These are phyloP conservation scores for Kalanchoe fedtschenkoi DNA, from an alignment of 164 flowering plant species.

Conservation along the genomic window DNA sequence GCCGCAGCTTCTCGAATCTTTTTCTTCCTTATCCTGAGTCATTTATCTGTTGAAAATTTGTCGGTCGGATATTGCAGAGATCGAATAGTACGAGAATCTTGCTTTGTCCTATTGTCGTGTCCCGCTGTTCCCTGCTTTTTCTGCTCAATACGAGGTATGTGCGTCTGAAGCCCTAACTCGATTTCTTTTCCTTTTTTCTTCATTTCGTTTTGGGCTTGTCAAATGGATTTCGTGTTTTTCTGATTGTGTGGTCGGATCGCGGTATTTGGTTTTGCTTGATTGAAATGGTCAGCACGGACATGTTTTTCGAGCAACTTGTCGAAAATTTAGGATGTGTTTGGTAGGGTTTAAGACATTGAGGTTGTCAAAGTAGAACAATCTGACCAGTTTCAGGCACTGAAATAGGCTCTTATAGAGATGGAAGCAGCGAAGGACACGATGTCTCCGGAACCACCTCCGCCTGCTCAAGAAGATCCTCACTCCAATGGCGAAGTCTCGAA, in stretches of 20 bases:
- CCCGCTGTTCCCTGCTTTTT: neutral
- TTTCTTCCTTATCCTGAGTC: neutral
- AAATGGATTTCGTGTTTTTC: too few species aligned
- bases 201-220: too few species aligned
- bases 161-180: neutral
- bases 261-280: neutral
- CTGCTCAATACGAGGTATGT: neutral
- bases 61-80: neutral
- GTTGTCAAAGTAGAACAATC: too few species aligned
- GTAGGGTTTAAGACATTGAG: too few species aligned
- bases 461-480: neutral
- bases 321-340: neutral
- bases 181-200: too few species aligned
- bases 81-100: neutral
- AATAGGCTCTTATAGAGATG: neutral
- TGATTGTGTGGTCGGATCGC: neutral
- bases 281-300: neutral
- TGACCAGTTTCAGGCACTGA: neutral
- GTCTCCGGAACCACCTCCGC: neutral
- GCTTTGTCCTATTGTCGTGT: conserved; percentile 1
- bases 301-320: neutral
- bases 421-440: neutral
- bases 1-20: neutral
- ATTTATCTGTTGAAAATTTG: too few species aligned
- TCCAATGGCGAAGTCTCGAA: neutral